Conservation (phyloP, 805 yeast genomes). For the Lipomyces chichibuensis region DNA sequence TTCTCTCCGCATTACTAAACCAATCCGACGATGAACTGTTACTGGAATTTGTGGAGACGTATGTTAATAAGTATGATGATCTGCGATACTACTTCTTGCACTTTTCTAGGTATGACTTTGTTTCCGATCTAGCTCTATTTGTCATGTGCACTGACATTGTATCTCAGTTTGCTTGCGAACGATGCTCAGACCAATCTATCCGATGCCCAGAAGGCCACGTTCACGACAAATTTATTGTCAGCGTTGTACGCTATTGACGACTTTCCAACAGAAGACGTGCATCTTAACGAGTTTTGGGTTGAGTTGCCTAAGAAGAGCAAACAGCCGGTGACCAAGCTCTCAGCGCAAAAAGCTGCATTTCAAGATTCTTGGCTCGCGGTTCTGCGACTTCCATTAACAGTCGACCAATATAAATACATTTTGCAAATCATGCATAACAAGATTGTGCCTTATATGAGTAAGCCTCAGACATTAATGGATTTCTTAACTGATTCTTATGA, state of each 20-base stretch:
- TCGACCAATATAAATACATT: constrained; percentile 67
- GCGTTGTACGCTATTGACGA: constrained; percentile 29
- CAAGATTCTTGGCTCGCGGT: constrained; percentile 69
- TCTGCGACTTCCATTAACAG: constrained; percentile 54
- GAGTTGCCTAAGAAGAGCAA: constrained; percentile 25
- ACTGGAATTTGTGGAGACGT: constrained; percentile 59
- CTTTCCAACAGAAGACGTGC: constrained; percentile 38
- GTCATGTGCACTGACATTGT: constrained; percentile 37
- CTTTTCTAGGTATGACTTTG: constrained; percentile 44
- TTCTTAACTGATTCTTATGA: constrained; percentile 86
- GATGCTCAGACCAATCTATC: neutral
- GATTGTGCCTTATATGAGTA: constrained; percentile 75
- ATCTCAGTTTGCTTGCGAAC: neutral
- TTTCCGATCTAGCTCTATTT: neutral
- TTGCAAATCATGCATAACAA: constrained; percentile 77
- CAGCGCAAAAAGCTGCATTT: constrained; percentile 59
- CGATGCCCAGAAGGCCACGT: constrained; percentile 10
- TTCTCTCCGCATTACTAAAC: constrained; percentile 45
- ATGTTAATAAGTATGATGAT: constrained; percentile 68
- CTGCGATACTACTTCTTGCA: constrained; percentile 72
- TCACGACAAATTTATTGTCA: constrained; percentile 35
- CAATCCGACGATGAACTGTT: constrained; percentile 47
- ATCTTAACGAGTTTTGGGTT: constrained; percentile 32
- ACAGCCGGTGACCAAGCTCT: constrained; percentile 32
- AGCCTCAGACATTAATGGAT: constrained; percentile 88